A percentile compares a stretch with the other conserved stretches of the same genome.
Evolutionary conservation across 2,329 filamentous ascomycete genomes (phyloP).

Genomic region (Tolypocladium endophyticum): DNA sequence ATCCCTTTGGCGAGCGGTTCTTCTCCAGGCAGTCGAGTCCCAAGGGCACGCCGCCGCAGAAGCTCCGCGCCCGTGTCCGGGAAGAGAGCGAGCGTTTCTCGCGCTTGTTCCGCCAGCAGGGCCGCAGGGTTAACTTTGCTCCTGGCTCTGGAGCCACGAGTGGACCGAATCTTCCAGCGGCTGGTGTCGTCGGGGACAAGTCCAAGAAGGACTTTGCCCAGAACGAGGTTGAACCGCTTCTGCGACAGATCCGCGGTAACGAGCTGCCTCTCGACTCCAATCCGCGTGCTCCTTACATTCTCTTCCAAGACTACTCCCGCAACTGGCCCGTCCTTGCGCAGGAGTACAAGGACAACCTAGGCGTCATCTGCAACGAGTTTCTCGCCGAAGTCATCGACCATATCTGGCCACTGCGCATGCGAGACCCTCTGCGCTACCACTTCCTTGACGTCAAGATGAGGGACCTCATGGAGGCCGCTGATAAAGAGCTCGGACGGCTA

Average conservation of each 20-base stretch:
- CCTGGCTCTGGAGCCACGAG: conserved; percentile 8
- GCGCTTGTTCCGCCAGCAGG: conserved; percentile 35
- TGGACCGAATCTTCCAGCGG: conserved; percentile 14
- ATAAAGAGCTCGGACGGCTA: conserved; percentile 33
- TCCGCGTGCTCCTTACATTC: conserved; percentile 40
- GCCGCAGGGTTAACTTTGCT: conserved; percentile 36
- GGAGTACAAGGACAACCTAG: conserved; percentile 43
- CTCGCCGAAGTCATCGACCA: conserved; percentile 39
- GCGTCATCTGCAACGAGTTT: conserved; percentile 44
- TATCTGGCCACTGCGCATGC: conserved; percentile 40
- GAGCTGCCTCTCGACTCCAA: conserved; percentile 43
- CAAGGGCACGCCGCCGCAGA: conserved; percentile 39
- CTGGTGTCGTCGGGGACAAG: conserved; percentile 21
- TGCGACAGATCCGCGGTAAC: conserved; percentile 39
- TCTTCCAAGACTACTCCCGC: conserved; percentile 42
- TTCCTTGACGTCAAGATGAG: conserved; percentile 40
- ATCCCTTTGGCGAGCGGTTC: conserved; percentile 39
- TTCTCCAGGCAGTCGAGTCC: conserved; percentile 38
- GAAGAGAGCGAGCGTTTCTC: conserved; percentile 42
- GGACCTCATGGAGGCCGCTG: conserved; percentile 33
- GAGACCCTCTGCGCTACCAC: conserved; percentile 35
- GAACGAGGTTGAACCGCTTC: conserved; percentile 36
- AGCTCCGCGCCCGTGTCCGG: conserved; percentile 37
- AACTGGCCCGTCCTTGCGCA: conserved; percentile 41
- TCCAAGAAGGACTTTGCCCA: conserved; percentile 37